phyloP scores from a whole-genome alignment of 306 rosid genomes.

The Gleditsia sinensis region DNA sequence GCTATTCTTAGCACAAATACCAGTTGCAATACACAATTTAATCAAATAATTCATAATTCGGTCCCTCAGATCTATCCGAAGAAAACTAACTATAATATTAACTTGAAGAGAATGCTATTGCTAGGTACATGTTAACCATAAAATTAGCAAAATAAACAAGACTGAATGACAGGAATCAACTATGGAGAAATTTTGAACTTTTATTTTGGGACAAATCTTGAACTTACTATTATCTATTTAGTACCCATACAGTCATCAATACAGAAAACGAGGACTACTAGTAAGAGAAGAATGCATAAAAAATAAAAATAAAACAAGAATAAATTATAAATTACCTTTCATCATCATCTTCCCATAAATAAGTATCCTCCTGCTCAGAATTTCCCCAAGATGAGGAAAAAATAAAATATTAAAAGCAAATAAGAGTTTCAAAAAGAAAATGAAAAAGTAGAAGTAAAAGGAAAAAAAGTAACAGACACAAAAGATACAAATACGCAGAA shows the following conservation, averaged over 20 bases:
- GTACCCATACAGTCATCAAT: background rate
- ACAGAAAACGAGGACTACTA: background rate
- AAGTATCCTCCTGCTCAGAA: constrained; percentile 85
- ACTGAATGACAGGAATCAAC: background rate
- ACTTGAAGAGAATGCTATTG: background rate
- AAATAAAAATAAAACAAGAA: background rate
- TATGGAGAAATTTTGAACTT: background rate
- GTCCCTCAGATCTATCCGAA: background rate
- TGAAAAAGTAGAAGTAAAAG: background rate
- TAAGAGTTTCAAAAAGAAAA: background rate
- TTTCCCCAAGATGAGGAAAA: constrained; percentile 32
- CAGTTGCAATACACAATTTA: background rate
- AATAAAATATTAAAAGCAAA: constrained; percentile 29
- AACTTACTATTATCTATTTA: background rate
- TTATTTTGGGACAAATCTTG: too few species aligned
- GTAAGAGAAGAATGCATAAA: constrained; percentile 4
- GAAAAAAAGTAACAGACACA: background rate
- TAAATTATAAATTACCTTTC: constrained; percentile 63
- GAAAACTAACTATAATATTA: background rate
- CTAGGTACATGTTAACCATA: background rate
- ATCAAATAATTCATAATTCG: background rate
- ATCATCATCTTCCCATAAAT: constrained; percentile 97
- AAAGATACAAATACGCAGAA: constrained; percentile 19
- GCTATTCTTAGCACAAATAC: background rate
- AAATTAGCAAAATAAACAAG: background rate